Evolutionary conservation across 2,329 filamentous ascomycete genomes (phyloP), one percentile per base, ranked within the genome.

Genomic region (Neoscytalidium dimidiatum): DNA sequence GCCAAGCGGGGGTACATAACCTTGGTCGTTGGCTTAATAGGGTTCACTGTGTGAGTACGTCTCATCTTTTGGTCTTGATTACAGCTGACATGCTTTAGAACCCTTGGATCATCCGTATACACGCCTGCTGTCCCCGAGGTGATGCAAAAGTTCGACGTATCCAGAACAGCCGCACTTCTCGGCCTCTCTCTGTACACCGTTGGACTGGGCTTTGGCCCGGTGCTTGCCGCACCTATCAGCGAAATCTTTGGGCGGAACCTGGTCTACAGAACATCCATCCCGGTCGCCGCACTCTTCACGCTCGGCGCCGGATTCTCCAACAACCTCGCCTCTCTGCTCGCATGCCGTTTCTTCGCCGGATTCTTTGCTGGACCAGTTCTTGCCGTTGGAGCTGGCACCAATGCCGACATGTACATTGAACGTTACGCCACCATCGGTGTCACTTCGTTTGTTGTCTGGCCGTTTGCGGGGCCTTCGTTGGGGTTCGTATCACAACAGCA

Each of bases 321-420:
- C 23, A 81, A 74, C 33, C 84, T 89, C 17, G 82, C 76, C 0
- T 80, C 78, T 0, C 69, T 90, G 2, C 80, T 82, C 56, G 74
- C 88, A 8, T 77, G 86, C 28, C 79, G 88, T 2, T 88, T 94
- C 79, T 91, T 93, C 70, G 91, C 91, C 56, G 90, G 91, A 0
- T 74, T 90, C 73, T 90, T 90, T 68, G 90, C 89, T 29, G 89
- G 46, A 85, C 91, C 69, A 83, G 74, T 77, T 1, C 71, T 82
- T 1, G 79, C 80, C 2, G 77, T 82, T 2, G 80, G 79, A 3
- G 75, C 74, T 4, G 80, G 79, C 0, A 80, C 76, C 2, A 76
- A 72, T 60, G 77, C 77, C 6, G 80, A 82, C 67, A 33, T 81
- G 28, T 80, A 76, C 49, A 65, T 68, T 2, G 73, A 74, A 0